Evolutionary conservation across 2,329 filamentous ascomycete genomes (phyloP), one percentile per base, ranked within the genome.

Genomic region (Colletotrichum phormii): DNA sequence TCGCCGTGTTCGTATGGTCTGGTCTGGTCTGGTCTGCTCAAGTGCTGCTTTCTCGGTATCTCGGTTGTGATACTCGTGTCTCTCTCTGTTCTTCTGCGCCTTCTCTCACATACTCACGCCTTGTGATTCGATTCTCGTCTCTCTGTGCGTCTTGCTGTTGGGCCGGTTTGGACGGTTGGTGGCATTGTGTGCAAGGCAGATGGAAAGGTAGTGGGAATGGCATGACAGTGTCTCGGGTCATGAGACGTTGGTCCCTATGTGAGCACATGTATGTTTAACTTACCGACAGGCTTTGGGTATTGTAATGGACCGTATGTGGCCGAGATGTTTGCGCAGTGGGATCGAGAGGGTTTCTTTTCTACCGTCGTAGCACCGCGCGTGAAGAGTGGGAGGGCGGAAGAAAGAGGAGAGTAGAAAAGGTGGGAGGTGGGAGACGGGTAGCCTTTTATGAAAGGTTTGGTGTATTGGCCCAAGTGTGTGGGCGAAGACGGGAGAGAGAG

Each of bases 311-410:
- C 66, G 22, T 60, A 31, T 55, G 13, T 55, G 68, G 63, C 67
- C 63, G 9, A 59, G 31, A 26, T 73, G 37, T 51, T 58, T 72
- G 67, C 68, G 68, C 71, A 72, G 71, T 73, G 68, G 71, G 35
- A 72, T 73, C 71, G 71, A 73, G 71, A 73, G 71, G 68, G 67
- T 63, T 71, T 66, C 57, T 72, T 67, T 71, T 58, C 67, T 73
- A 72, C 71, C 71, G 71, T 73, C 71, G 67, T 66, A 64, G 61
- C 71, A 73, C 71, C 62, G 71, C 68, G 67, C 63, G 53, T 67
- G 73, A 73, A 42, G 71, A 67, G 35, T 65, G 62, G 64, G 62
- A 73, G 73, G 65, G 66, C 65, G 65, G 37, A 66, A 73, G 73
- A 71, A 61, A 29, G 65, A 62, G 65, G 22, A 22, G 63, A 60